phyloP scores from a whole-genome alignment of 83 land plant genomes.

The Picea abies region DNA sequence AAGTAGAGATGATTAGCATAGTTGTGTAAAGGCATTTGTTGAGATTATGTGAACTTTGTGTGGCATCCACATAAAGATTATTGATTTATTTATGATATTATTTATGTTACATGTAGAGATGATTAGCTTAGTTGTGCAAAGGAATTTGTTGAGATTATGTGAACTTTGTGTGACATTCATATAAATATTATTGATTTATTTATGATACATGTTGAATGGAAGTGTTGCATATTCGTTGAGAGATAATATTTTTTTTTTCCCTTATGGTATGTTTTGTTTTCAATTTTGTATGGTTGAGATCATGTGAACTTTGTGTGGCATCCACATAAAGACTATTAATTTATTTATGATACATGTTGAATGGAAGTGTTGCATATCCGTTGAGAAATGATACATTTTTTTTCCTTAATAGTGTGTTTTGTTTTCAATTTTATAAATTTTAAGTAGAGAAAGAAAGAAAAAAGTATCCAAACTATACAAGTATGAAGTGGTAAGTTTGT shows the following conservation, averaged over 20 bases:
- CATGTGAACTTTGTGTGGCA: conserved; percentile 55
- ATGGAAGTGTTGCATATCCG: conserved; percentile 75
- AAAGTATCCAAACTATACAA: too few relatives aligned
- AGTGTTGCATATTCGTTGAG: conserved; percentile 75
- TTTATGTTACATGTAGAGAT: too few relatives aligned
- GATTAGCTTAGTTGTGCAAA: conserved; percentile 67
- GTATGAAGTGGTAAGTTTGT: too few relatives aligned
- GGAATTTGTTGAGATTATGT: conserved; percentile 55
- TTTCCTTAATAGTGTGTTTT: not conserved
- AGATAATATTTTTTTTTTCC: conserved; percentile 26
- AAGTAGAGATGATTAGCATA: too few relatives aligned
- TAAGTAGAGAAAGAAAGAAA: too few relatives aligned
- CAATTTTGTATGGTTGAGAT: conserved; percentile 26
- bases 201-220: conserved; percentile 76
- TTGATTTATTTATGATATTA: too few relatives aligned
- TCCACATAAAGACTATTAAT: conserved; percentile 52
- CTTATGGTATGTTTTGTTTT: not conserved
- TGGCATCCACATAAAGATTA: too few relatives aligned
- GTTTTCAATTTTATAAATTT: not conserved
- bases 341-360: conserved; percentile 72
- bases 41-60: too few relatives aligned
- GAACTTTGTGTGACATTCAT: conserved; percentile 54
- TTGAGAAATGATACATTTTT: conserved; percentile 45
- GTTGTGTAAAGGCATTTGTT: too few relatives aligned
- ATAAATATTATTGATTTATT: conserved; percentile 60